These are phyloP conservation scores for Ganoderma meredithae DNA, from an alignment of 1,284 basidiomycete species.

Conservation along the genomic window DNA sequence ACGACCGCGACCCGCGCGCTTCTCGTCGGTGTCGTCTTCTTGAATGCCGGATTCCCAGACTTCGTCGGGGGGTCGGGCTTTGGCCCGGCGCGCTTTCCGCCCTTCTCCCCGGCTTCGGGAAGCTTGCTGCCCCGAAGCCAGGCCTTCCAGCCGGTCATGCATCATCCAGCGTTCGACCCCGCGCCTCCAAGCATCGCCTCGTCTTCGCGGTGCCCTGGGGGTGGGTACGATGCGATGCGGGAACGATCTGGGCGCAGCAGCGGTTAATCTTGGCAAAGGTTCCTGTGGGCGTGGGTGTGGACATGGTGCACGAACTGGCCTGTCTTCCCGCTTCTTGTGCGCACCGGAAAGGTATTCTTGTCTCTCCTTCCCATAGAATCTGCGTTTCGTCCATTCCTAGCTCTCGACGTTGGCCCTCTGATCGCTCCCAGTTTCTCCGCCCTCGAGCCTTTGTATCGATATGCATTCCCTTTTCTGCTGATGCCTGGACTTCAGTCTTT, in stretches of 20 bases:
- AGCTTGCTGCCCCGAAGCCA: conserved; percentile 23
- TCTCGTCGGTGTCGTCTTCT: conserved; percentile 65
- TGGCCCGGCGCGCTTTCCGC: conserved; percentile 19
- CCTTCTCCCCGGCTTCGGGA: conserved; percentile 14
- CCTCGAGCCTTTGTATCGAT: conserved; percentile 26
- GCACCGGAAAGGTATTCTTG: not conserved
- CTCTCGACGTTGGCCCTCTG: not conserved
- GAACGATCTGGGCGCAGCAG: conserved; percentile 25
- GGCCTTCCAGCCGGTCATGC: conserved; percentile 26
- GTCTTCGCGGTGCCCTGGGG: conserved; percentile 33
- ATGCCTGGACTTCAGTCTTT: not conserved
- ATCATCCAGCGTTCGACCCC: conserved; percentile 31
- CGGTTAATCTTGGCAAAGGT: conserved; percentile 21
- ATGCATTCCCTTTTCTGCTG: not conserved
- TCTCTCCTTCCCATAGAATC: conserved; percentile 9
- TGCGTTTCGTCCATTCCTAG: not conserved
- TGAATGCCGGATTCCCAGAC: conserved; percentile 58
- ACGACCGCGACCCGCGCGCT: conserved; percentile 59
- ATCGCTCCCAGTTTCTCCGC: conserved; percentile 1
- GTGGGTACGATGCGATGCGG: conserved; percentile 16
- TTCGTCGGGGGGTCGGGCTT: conserved; percentile 45
- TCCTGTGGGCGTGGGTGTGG: not conserved
- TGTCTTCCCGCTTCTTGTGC: not conserved
- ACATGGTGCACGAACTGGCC: conserved; percentile 10
- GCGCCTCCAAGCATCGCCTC: conserved; percentile 37